Base-by-base conservation (phyloP, 2,329 filamentous ascomycete genomes). In the Fusarium sp. region DNA sequence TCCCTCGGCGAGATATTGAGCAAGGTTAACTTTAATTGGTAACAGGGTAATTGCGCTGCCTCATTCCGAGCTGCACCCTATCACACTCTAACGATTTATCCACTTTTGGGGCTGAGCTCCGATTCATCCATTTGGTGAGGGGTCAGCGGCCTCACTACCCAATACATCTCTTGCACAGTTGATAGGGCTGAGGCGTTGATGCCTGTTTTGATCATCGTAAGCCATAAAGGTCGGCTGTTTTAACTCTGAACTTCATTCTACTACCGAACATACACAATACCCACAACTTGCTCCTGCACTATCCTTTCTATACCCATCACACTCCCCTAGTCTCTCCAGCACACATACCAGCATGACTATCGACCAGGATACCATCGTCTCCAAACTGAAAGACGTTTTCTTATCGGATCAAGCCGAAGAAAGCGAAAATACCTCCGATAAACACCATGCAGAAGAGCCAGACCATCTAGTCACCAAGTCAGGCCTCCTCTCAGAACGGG, bases 41-140 rank as follows among this genome's bases (percentile, higher is more conserved):
- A n/a, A n/a, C n/a, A n/a, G n/a, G n/a, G n/a, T n/a, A n/a, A n/a
- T n/a, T n/a, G n/a, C n/a, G n/a, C n/a, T n/a, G 30, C 28, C 56
- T 59, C 56, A 39, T 14, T 38, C 8, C 4, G 3, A 28, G 6
- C 7, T 20, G 14, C 7, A 26, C 4, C 39, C 42, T 54, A 47
- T 48, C n/a, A 61, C 26, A n/a, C 15, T 30, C 3, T 26, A 15
- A 14, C 9, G 8, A 6, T 1, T n/a, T 43, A 28, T 43, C 58
- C 60, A 63, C 59, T 58, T 51, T 57, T 51, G 10, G 58, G 59
- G 58, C 60, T 63, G 58, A 63, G 58, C 42, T 32, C 34, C 19
- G 11, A 45, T 54, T 58, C 38, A 30, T n/a, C 17, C 14, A 15
- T 45, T 4, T 7, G 28, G 14, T 57, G 44, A 46, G 51, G 50